phyloP scores from a whole-genome alignment of 2,329 filamentous ascomycete genomes.

The Graphilbum fragrans region DNA sequence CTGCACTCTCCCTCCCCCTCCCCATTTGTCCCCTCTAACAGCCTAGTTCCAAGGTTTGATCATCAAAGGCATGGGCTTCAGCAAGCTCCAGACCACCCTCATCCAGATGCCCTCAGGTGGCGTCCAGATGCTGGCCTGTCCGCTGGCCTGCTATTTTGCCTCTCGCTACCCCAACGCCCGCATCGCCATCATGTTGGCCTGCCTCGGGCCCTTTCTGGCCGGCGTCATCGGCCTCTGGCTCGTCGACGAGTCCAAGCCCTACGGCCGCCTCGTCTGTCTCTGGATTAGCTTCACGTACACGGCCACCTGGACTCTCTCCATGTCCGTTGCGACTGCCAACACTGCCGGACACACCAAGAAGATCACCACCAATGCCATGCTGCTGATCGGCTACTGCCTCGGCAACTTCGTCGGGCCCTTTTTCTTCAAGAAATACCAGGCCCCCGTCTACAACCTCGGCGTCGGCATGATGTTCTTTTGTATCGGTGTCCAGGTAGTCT shows the following conservation, averaged over 20 bases:
- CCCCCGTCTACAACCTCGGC: conserved; percentile 23
- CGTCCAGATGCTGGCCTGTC: not conserved
- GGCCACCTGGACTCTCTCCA: conserved; percentile 23
- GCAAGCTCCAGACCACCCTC: conserved; percentile 21
- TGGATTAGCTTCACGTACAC: conserved; percentile 20
- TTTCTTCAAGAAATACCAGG: conserved; percentile 44
- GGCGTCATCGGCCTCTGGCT: conserved; percentile 10
- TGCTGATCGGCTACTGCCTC: conserved; percentile 47
- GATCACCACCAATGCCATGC: conserved; percentile 48
- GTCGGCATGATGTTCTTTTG: conserved; percentile 15
- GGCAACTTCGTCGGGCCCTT: conserved; percentile 51
- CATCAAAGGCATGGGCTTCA: conserved; percentile 43
- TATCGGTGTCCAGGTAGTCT: not conserved
- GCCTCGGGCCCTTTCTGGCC: conserved; percentile 9
- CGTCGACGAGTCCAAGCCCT: conserved; percentile 6
- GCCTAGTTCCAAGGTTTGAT: conserved; percentile 48
- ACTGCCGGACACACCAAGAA: conserved; percentile 48
- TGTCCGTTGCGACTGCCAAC: conserved; percentile 35
- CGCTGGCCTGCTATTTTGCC: not conserved
- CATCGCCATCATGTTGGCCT: conserved; percentile 9
- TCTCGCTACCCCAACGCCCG: conserved; percentile 3
- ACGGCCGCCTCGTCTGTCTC: conserved; percentile 14
- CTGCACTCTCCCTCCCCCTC: not conserved
- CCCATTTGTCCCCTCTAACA: not conserved
- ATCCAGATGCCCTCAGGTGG: conserved; percentile 19